phyloP scores from a whole-genome alignment of 352 stramenopile species.

The Thalassiosira livingstoniorum region DNA sequence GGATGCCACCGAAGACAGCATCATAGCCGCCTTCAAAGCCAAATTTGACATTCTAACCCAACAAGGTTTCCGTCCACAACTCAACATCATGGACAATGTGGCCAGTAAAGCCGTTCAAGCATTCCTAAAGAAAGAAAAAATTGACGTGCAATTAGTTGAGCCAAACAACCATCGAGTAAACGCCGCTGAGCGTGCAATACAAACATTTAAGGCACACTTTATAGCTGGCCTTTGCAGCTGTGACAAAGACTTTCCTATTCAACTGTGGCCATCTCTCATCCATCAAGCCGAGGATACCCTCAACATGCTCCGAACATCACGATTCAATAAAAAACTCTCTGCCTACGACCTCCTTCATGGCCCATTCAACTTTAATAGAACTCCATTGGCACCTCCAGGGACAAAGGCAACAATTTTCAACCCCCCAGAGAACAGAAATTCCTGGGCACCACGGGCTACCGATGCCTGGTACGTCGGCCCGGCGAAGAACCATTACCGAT shows the following conservation, averaged over 20 bases:
- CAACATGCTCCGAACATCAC: slow-evolving; percentile 42
- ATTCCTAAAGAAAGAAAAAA: slow-evolving; percentile 3
- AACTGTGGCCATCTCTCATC: slow-evolving; percentile 47
- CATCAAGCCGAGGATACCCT: slow-evolving; percentile 41
- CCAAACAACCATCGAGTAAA: slow-evolving; percentile 53
- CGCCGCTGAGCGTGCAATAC: slow-evolving; percentile 54
- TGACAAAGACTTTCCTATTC: slow-evolving; percentile 36
- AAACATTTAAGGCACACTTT: slow-evolving; percentile 66
- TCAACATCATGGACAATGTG: slow-evolving; percentile 12
- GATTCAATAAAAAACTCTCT: slow-evolving; percentile 27
- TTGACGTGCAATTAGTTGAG: slow-evolving; percentile 9
- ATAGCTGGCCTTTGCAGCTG: slow-evolving; percentile 22
- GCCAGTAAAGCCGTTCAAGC: background rate
- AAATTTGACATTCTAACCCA: slow-evolving; percentile 5
- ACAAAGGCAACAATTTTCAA: slow-evolving; percentile 16
- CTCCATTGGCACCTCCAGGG: slow-evolving; percentile 26
- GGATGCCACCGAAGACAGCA: background rate
- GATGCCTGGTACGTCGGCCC: slow-evolving; percentile 51
- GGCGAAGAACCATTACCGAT: slow-evolving; percentile 44
- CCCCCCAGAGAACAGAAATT: background rate
- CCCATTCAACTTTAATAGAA: slow-evolving; percentile 23
- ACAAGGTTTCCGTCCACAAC: background rate
- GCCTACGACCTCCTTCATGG: background rate
- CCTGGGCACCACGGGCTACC: slow-evolving; percentile 46
- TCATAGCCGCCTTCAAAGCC: background rate